phyloP scores from a whole-genome alignment of 139 green algal genomes.

The Picochlorum costavermella region DNA sequence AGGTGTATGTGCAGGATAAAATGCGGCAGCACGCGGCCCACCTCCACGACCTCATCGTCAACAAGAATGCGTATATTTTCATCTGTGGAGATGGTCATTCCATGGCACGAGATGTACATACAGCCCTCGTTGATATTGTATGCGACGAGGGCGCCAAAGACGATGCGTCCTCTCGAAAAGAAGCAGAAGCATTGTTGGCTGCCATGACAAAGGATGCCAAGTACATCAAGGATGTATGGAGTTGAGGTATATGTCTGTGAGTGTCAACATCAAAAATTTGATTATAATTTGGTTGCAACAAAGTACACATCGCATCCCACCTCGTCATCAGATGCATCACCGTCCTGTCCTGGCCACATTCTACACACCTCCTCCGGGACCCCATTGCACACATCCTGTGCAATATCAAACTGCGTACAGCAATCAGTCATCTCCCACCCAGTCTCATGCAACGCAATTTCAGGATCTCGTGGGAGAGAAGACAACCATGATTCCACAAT shows the following conservation, averaged over 20 bases:
- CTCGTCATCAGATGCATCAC: background rate
- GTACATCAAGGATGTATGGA: conserved; percentile 88
- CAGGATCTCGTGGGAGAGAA: background rate
- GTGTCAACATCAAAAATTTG: background rate
- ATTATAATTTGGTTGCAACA: conserved; percentile 7
- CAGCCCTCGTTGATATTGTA: conserved; percentile 51
- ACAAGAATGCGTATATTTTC: conserved; percentile 54
- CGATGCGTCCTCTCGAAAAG: conserved; percentile 26
- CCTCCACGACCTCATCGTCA: conserved; percentile 30
- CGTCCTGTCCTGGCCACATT: background rate
- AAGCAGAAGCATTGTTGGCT: conserved; percentile 38
- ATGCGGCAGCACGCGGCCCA: conserved; percentile 48
- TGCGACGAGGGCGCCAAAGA: conserved; percentile 8
- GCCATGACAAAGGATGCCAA: conserved; percentile 52
- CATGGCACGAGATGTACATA: conserved; percentile 94
- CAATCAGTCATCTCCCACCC: conserved; percentile 2
- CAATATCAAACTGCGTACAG: conserved; percentile 3
- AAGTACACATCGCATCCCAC: conserved; percentile 12
- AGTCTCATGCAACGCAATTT: conserved; percentile 1
- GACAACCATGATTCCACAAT: background rate
- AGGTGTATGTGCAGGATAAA: conserved; percentile 86
- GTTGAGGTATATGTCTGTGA: conserved; percentile 18
- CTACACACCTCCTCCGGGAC: conserved; percentile 3
- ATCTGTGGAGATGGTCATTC: conserved; percentile 77
- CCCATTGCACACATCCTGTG: background rate